Percentiles rank a stretch among this genome's conserved stretches.
Evolutionary conservation across 1,139 yeast genomes (phyloP).

Genomic region (Sugiyamaella novakii): DNA sequence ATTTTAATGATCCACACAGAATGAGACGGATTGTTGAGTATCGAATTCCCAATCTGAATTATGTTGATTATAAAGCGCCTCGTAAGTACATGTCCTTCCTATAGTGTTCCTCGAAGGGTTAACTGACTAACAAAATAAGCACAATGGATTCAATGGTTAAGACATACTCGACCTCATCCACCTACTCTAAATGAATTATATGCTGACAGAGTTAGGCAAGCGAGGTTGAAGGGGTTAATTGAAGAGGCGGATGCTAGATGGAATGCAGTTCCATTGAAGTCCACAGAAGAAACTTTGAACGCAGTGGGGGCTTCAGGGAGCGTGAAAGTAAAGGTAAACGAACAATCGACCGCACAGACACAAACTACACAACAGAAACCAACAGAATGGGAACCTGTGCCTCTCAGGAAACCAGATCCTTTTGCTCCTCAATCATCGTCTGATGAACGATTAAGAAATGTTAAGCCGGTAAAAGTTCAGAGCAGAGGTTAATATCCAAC

Average conservation of each 20-base stretch:
- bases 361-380: neutral
- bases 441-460: constrained; percentile 16
- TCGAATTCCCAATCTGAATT: constrained; percentile 36
- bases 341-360: neutral
- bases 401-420: constrained; percentile 10
- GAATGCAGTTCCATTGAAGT: constrained; percentile 45
- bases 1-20: constrained; percentile 40
- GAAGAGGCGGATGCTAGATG: constrained; percentile 63
- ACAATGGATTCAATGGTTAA: constrained; percentile 82
- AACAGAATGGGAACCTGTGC: neutral
- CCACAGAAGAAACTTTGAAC: neutral
- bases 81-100: constrained; percentile 33
- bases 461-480: constrained; percentile 12
- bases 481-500: constrained; percentile 10
- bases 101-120: neutral
- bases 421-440: constrained; percentile 12
- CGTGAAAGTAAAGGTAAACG: neutral
- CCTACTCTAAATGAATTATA: constrained; percentile 67
- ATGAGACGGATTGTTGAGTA: constrained; percentile 48
- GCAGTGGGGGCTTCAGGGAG: neutral
- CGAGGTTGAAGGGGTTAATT: constrained; percentile 57
- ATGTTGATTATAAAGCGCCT: constrained; percentile 49
- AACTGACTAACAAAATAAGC: constrained; percentile 42
- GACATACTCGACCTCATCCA: constrained; percentile 59
- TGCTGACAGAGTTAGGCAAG: constrained; percentile 59